Conservation (phyloP, 73 alveolate species). For the Tetrahymena elliotti region DNA sequence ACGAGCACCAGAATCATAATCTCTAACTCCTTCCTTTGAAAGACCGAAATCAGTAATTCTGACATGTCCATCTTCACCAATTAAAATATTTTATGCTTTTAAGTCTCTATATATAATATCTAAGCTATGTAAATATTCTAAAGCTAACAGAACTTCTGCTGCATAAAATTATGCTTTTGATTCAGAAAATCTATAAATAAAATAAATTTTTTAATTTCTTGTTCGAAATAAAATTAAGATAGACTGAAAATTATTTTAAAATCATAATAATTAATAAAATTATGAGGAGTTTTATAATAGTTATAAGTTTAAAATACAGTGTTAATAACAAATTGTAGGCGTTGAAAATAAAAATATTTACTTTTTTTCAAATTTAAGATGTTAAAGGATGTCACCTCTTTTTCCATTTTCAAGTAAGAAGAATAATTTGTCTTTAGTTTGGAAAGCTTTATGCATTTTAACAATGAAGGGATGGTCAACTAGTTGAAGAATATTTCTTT, state of each 20-base stretch:
- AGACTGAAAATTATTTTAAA: too few species aligned
- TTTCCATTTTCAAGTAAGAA: slow-evolving; percentile 84
- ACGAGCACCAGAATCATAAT: slow-evolving; percentile 65
- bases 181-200: slow-evolving; percentile 53
- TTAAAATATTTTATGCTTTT: slow-evolving; percentile 90
- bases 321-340: too few species aligned
- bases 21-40: slow-evolving; percentile 64
- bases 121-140: slow-evolving; percentile 82
- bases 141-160: slow-evolving; percentile 79
- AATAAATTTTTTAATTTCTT: neutral
- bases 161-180: slow-evolving; percentile 69
- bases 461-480: slow-evolving; percentile 89
- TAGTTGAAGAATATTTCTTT: slow-evolving; percentile 85
- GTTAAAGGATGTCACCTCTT: slow-evolving; percentile 83
- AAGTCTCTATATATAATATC: slow-evolving; percentile 81
- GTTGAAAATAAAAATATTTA: neutral
- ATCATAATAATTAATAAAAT: too few species aligned
- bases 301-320: too few species aligned
- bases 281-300: too few species aligned
- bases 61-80: slow-evolving; percentile 81
- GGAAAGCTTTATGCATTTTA: slow-evolving; percentile 85
- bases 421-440: slow-evolving; percentile 84
- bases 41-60: slow-evolving; percentile 91
- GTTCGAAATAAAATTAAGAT: too few species aligned
- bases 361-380: slow-evolving; percentile 67